These are phyloP conservation scores for Trematosphaeria pertusa DNA, from an alignment of 2,329 filamentous ascomycete genomes.

Conservation along the genomic window DNA sequence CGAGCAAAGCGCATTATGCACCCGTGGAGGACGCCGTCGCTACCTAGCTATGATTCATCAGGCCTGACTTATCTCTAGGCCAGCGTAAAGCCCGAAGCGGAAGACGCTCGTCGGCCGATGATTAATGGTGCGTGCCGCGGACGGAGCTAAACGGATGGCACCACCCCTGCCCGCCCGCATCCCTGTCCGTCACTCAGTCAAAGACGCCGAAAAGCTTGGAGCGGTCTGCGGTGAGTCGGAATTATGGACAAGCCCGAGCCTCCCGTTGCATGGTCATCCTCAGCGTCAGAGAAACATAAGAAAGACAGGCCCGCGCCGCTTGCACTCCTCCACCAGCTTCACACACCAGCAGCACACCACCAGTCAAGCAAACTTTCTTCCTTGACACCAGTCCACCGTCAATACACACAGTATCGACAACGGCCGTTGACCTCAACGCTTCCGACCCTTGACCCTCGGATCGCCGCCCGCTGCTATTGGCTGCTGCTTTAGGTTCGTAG, in stretches of 20 bases:
- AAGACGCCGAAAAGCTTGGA: constrained; percentile 10
- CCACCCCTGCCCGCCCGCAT: constrained; percentile 1
- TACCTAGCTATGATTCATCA: constrained; percentile 12
- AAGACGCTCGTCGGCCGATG: constrained; percentile 1
- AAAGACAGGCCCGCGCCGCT: constrained; percentile 23
- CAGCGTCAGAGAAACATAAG: constrained; percentile 40
- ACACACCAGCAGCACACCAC: constrained; percentile 17
- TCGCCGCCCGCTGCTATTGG: constrained; percentile 43
- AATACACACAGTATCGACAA: constrained; percentile 6
- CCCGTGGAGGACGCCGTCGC: too few relatives aligned
- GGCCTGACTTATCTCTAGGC: constrained; percentile 5
- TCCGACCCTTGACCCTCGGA: constrained; percentile 32
- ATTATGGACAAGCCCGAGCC: constrained; percentile 33
- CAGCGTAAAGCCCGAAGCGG: constrained; percentile 10
- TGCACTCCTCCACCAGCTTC: constrained; percentile 18
- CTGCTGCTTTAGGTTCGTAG: constrained; percentile 39
- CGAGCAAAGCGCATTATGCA: background rate
- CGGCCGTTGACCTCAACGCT: constrained; percentile 5
- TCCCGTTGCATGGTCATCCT: constrained; percentile 37
- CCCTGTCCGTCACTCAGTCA: background rate
- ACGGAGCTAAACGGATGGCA: constrained; percentile 12
- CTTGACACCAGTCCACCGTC: constrained; percentile 12
- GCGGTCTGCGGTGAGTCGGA: constrained; percentile 34
- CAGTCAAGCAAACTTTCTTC: constrained; percentile 2
- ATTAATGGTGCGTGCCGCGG: background rate